Base-by-base conservation (phyloP, 2,329 filamentous ascomycete species). In the Exophiala aquamarina region DNA sequence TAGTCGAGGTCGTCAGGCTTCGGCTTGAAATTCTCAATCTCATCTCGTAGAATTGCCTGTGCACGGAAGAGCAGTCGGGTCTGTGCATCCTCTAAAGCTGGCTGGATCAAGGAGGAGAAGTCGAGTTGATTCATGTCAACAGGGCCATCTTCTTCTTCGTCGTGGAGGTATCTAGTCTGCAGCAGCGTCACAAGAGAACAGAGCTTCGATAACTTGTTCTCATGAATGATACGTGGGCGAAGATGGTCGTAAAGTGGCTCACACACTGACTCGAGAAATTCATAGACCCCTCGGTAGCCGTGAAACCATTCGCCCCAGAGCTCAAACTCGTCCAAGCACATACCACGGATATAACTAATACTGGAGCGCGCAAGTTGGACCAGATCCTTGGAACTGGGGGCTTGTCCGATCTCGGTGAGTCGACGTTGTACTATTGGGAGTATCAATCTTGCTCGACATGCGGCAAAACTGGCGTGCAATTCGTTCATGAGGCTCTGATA, bases 291-390 rank as follows among this genome's bases (percentile, higher is more conserved):
- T 19, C 73, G 77, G 49, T 84, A 78, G 3, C 77, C 79, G 50
- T 82, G 77, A 51, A 85, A 83, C 81, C 81, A 84, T 61, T 84
- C 79, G 3, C 73, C 72, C 81, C 82, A 86, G 6, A 86, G 66
- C 43, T 84, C 81, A 60, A 82, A 83, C 61, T 86, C 83, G 54
- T 86, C 83, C 44, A 83, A 67, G 54, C 82, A 86, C 13, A 86
- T 76, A 3, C 79, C 80, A 41, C 81, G 78, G 44, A 84, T 75
- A 56, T 84, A 86, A 61, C 80, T 79, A 49, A 86, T 83, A 55
- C 79, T 81, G 37, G 76, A 76, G 41, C 82, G 74, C 13, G 83
- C 80, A 65, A 86, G 86, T 0, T 77, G 69, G 10, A 86, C 77
- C n/a, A 86, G 68, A 55, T 86, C 82, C 44, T 78, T 79, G 2